Evolutionary conservation across 169 alveolate species (phyloP).

Genomic region (Theileria annulata): DNA sequence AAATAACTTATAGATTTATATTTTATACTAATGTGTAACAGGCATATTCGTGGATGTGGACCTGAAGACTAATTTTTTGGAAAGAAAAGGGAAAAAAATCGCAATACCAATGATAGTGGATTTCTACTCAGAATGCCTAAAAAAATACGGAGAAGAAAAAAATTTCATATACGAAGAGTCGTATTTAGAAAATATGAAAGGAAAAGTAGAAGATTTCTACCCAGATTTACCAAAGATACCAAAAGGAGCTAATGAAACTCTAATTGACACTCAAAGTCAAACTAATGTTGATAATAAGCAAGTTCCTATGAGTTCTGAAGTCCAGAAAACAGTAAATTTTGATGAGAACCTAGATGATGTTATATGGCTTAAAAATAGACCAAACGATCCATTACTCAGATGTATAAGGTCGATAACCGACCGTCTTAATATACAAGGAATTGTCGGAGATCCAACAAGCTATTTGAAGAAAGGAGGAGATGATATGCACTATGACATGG

Average conservation of each 20-base stretch:
- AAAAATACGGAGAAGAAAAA: constrained; percentile 69
- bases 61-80: constrained; percentile 32
- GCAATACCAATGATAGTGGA: constrained; percentile 65
- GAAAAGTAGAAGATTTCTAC: not conserved
- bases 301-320: not conserved
- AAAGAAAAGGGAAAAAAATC: constrained; percentile 6
- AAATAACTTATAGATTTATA: not conserved
- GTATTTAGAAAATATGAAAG: constrained; percentile 22
- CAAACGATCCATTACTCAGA: constrained; percentile 72
- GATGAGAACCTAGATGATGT: constrained; percentile 65
- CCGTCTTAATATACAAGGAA: constrained; percentile 73
- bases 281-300: not conserved
- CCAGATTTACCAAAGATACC: not conserved
- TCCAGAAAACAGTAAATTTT: constrained; percentile 24
- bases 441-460: constrained; percentile 77
- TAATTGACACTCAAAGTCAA: not conserved
- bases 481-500: constrained; percentile 79
- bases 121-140: constrained; percentile 75
- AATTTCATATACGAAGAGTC: constrained; percentile 69
- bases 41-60: constrained; percentile 58
- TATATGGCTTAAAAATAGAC: constrained; percentile 71
- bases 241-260: not conserved
- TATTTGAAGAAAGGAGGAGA: constrained; percentile 78
- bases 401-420: constrained; percentile 78
- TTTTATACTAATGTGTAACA: constrained; percentile 2